These are phyloP conservation scores for Verticillium klebahnii DNA, from an alignment of 2,329 filamentous ascomycete species.

Conservation along the genomic window DNA sequence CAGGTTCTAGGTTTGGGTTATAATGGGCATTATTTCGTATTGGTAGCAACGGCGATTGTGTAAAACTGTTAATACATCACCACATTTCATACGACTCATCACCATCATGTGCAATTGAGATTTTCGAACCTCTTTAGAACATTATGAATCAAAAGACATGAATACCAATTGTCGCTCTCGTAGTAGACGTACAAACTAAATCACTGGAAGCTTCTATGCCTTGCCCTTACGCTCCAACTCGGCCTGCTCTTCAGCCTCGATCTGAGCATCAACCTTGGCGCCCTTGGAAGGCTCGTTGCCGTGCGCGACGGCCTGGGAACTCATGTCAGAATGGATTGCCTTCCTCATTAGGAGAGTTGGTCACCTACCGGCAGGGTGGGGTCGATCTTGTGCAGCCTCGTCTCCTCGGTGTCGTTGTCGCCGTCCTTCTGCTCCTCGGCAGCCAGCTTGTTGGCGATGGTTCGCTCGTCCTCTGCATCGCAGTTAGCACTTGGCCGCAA, in stretches of 20 bases:
- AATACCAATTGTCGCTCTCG: background rate
- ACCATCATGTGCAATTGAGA: too few species aligned
- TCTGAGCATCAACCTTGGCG: slow-evolving; percentile 65
- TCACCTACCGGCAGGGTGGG: slow-evolving; percentile 54
- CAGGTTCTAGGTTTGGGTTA: too few species aligned
- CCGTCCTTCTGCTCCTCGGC: slow-evolving; percentile 41
- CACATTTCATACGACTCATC: too few species aligned
- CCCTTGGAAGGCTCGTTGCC: slow-evolving; percentile 71
- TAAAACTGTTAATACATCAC: too few species aligned
- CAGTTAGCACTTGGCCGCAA: slow-evolving; percentile 12
- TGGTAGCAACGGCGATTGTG: too few species aligned
- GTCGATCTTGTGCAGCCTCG: slow-evolving; percentile 47
- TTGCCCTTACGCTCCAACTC: slow-evolving; percentile 57
- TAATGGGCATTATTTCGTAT: too few species aligned
- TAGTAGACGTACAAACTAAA: background rate
- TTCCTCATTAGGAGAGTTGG: slow-evolving; percentile 17
- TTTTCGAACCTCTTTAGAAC: background rate
- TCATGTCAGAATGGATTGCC: slow-evolving; percentile 3
- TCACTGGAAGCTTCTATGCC: slow-evolving; percentile 19
- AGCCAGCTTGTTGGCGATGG: slow-evolving; percentile 67
- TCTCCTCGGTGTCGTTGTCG: slow-evolving; percentile 33
- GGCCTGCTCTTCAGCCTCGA: slow-evolving; percentile 65
- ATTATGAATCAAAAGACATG: background rate
- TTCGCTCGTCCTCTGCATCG: slow-evolving; percentile 59
- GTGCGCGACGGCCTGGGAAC: slow-evolving; percentile 48